Percentiles rank a stretch among this genome's conserved stretches.
Evolutionary conservation across 192 early-diverging fungal species (phyloP).

Genomic region (Lunasporangiospora selenospora): DNA sequence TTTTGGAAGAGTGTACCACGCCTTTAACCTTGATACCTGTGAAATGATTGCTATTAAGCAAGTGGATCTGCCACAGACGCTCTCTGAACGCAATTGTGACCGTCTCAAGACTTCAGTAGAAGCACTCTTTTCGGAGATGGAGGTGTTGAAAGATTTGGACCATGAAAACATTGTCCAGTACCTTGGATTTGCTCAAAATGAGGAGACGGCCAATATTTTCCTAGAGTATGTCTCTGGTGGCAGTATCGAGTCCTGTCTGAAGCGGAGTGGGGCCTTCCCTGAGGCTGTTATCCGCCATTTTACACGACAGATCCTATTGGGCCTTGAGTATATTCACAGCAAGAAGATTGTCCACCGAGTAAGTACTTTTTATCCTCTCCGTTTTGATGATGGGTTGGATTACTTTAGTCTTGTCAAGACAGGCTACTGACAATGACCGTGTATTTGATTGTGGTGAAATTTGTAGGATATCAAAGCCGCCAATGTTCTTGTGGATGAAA

Average conservation of each 20-base stretch:
- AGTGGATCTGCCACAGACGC: conserved; percentile 67
- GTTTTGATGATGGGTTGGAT: no score
- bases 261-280: conserved; percentile 73
- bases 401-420: no score
- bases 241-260: conserved; percentile 79
- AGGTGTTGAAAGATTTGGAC: conserved; percentile 76
- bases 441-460: no score
- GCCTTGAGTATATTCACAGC: conserved; percentile 87
- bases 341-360: conserved; percentile 75
- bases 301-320: conserved; percentile 81
- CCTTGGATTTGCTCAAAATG: conserved; percentile 73
- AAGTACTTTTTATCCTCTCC: conserved; percentile 11
- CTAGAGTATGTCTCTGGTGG: conserved; percentile 98
- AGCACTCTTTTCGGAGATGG: conserved; percentile 76
- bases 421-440: no score
- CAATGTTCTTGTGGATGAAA: conserved; percentile 79
- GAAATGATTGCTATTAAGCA: conserved; percentile 89
- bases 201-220: conserved; percentile 87
- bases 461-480: conserved; percentile 80
- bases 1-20: conserved; percentile 81
- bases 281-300: conserved; percentile 78
- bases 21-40: conserved; percentile 71
- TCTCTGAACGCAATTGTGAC: conserved; percentile 53
- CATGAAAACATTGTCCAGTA: conserved; percentile 96
- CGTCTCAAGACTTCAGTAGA: conserved; percentile 53